These are phyloP conservation scores for Paecilomyces fulvus DNA, from an alignment of 2,329 filamentous ascomycete species.

Conservation along the genomic window DNA sequence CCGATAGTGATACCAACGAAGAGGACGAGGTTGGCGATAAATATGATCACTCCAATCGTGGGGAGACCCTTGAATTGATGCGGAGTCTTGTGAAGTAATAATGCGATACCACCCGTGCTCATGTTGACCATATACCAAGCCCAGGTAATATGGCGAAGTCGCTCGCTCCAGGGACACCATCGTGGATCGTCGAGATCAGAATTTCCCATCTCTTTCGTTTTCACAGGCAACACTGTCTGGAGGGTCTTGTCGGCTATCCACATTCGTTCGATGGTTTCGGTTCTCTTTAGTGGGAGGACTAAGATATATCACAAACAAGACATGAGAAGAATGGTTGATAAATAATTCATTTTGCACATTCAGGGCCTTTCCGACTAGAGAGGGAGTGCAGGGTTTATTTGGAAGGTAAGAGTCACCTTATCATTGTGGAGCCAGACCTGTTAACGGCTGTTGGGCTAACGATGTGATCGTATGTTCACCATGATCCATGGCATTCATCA, in stretches of 20 bases:
- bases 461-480: background rate
- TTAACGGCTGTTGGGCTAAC: background rate
- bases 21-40: constrained; percentile 55
- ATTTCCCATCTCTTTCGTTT: background rate
- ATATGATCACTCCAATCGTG: constrained; percentile 57
- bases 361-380: background rate
- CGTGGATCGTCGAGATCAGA: background rate
- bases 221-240: background rate
- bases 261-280: background rate
- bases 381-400: background rate
- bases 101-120: constrained; percentile 61
- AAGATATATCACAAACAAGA: background rate
- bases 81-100: constrained; percentile 51
- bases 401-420: background rate
- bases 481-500: background rate
- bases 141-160: constrained; percentile 48
- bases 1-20: constrained; percentile 47
- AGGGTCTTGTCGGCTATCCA: background rate
- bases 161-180: constrained; percentile 3
- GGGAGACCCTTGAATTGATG: constrained; percentile 54
- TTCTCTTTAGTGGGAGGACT: background rate
- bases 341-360: background rate
- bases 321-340: background rate
- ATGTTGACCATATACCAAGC: constrained; percentile 64
- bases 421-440: background rate